Evolutionary conservation across 306 rosid genomes (phyloP), one percentile per base, ranked within the genome.

Genomic region (Dryas octopetala): DNA sequence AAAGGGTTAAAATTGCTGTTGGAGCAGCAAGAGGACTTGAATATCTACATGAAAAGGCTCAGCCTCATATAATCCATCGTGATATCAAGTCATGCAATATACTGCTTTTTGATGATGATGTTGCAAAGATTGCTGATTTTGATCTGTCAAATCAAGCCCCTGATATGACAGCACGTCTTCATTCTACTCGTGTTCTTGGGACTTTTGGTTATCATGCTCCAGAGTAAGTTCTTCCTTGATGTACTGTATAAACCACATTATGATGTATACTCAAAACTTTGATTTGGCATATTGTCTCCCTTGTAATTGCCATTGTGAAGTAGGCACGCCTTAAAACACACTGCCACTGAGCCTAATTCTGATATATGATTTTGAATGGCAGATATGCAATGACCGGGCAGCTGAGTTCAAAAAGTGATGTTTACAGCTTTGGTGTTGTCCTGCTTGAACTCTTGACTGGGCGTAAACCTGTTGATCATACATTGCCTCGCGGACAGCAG

Each of bases 191-290:
- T 81, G 97, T 91, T 80, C 97, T 91, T 48, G 97, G 97, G 74
- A 89, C 97, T 54, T 91, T 91, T 28, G 97, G 97, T 74, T 91
- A 91, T 78, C 89, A 91, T 87, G 97, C 97, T 80, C 97, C 97
- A 9, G 97, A 91, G 96, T 91, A 81, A 71, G 93, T 71, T 54
- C 51, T 87, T 81, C 66, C 68, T 66, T 43, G 62, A 41, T 48
- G 58, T 75, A 16, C 55, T 23, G 3, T 58, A 13, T 43, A 57
- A 71, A 43, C 17, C 65, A 48, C 13, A 4, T 58, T 55, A 65
- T 54, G 38, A 12, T 43, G 26, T 13, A 41, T 8, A 1, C 28
- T 14, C 16, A 23, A 58, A 72, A n/a, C 14, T 72, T 23, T 73
- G 57, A 46, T 9, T 32, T 46, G 45, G 67, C 54, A 43, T 43